Conservation (phyloP, 805 yeast species). For the Lipomyces mesembrius region DNA sequence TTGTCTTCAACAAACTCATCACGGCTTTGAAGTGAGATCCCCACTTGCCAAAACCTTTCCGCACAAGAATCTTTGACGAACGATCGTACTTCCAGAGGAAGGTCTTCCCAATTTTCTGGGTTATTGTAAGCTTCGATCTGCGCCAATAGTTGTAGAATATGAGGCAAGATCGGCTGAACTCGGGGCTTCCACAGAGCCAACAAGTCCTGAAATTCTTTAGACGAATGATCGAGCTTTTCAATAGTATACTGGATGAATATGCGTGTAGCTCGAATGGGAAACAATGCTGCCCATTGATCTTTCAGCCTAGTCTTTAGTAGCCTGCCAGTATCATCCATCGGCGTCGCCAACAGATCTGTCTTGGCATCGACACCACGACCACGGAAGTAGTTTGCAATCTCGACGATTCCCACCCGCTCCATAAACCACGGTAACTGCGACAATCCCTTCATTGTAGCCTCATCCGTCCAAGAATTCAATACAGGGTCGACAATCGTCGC, state of each 20-base stretch:
- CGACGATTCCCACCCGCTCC: constrained; percentile 95
- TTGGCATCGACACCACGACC: constrained; percentile 76
- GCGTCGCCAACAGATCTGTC: constrained; percentile 73
- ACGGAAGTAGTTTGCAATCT: constrained; percentile 88
- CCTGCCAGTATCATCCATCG: constrained; percentile 90
- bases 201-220: constrained; percentile 71
- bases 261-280: constrained; percentile 95
- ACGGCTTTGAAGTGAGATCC: constrained; percentile 89
- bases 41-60: constrained; percentile 98
- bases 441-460: constrained; percentile 85
- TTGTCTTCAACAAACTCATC: constrained; percentile 94
- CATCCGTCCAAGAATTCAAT: constrained; percentile 88
- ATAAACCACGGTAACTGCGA: constrained; percentile 94
- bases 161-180: constrained; percentile 88
- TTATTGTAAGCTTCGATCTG: constrained; percentile 95
- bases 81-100: constrained; percentile 87
- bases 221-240: constrained; percentile 81
- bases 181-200: constrained; percentile 90
- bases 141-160: constrained; percentile 79
- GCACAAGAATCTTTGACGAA: constrained; percentile 88
- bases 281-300: constrained; percentile 90
- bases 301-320: constrained; percentile 74
- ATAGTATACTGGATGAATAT: constrained; percentile 93
- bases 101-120: constrained; percentile 85
- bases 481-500: constrained; percentile 92